Evolutionary conservation across 2,329 filamentous ascomycete species (phyloP).

Genomic region (Venturia aucupariae): DNA sequence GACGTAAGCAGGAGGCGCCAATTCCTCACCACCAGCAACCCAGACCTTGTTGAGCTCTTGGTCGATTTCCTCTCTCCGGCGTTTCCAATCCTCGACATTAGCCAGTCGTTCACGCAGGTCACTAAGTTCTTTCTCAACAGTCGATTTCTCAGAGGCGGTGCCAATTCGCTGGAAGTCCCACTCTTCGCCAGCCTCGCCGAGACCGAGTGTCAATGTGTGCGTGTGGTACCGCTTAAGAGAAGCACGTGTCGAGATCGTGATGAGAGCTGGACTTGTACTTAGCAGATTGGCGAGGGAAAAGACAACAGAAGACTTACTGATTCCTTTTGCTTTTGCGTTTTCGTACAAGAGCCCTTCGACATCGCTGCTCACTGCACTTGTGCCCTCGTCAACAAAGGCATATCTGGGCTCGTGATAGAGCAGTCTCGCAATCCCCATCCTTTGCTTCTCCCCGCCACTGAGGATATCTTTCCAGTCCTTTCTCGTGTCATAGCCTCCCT

Average conservation of each 20-base stretch:
- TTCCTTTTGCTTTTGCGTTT: slow-evolving; percentile 82
- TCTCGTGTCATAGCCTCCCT: slow-evolving; percentile 91
- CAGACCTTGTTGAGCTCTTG: slow-evolving; percentile 61
- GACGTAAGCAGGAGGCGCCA: slow-evolving; percentile 29
- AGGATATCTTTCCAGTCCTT: slow-evolving; percentile 99
- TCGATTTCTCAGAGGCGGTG: slow-evolving; percentile 84
- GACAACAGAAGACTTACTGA: slow-evolving; percentile 57
- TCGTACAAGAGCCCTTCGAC: slow-evolving; percentile 93
- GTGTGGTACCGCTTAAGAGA: slow-evolving; percentile 94
- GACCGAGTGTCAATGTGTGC: slow-evolving; percentile 76
- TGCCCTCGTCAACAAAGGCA: slow-evolving; percentile 91
- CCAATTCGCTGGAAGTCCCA: slow-evolving; percentile 95
- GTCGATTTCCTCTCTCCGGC: slow-evolving; percentile 70
- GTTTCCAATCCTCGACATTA: slow-evolving; percentile 78
- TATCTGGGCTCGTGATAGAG: slow-evolving; percentile 93
- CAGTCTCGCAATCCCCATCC: slow-evolving; percentile 81
- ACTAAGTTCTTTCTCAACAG: slow-evolving; percentile 81
- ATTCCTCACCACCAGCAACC: slow-evolving; percentile 37
- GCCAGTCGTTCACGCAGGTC: slow-evolving; percentile 72
- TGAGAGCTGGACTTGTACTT: slow-evolving; percentile 51
- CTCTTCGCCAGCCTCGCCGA: slow-evolving; percentile 70
- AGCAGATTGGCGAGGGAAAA: neutral
- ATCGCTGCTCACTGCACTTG: slow-evolving; percentile 85
- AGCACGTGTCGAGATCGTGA: slow-evolving; percentile 90
- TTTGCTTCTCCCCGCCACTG: slow-evolving; percentile 94